Base-by-base conservation (phyloP, 768 basidiomycete species). In the Amanita jacksonii region DNA sequence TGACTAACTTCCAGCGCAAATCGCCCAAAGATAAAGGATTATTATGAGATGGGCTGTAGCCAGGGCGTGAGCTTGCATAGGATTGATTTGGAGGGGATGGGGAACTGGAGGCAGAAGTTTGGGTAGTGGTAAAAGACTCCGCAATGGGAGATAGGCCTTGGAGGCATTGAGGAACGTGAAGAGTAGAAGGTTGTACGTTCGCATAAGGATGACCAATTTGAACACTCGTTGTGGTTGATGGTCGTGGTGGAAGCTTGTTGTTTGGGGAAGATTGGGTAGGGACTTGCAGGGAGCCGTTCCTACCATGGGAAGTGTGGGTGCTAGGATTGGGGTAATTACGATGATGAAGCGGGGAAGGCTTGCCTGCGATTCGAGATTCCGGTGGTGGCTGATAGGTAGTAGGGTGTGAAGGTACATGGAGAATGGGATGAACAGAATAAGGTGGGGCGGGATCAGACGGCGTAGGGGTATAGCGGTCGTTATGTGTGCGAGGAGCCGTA, bases 1-100 rank as follows among this genome's bases (percentile, higher is more conserved):
- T 97, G 55, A 99, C 82, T 16, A 88, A 66, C 59, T 87, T 90
- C 45, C 82, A 72, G 37, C 85, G 73, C 43, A 93, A 66, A 49
- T 93, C 88, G 38, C 91, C 86, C 13, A 87, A 63, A 0, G 81
- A 79, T 18, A 74, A 67, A 4, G 68, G 61, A 31, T 62, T 57
- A 30, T 56, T 60, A 38, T 72, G 66, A 5, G 48, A 43, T 23
- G 43, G 36, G 28, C 45, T 32, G 33, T 44, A 39, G 18, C 44
- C 49, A 13, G 30, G 43, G 32, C 48, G 43, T 53, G 49, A 28
- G 50, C 56, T 41, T 52, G 70, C 61, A 54, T 77, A 81, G 0
- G 73, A 58, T 42, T 54, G 52, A 19, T 60, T 69, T 19, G 74
- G 74, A 0, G 74, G 77, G 5, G 78, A 69, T 2, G 77, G 68